Conservation (phyloP, 805 yeast genomes). For the Metschnikowia cerradonensis region DNA sequence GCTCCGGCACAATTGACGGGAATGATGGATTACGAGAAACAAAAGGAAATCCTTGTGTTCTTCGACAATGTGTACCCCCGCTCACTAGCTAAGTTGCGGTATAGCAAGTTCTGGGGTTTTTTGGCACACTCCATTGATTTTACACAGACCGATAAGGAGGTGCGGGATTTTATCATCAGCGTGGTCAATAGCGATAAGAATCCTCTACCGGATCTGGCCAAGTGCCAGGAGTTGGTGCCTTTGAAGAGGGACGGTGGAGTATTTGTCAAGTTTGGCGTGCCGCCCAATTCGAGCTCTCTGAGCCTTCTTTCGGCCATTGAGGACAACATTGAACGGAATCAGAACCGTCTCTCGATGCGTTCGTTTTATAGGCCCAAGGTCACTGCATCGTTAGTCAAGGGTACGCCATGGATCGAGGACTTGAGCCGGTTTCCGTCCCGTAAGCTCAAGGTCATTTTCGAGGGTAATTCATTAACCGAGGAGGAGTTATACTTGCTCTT, state of each 20-base stretch:
- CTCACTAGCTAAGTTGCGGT: slow-evolving; percentile 21
- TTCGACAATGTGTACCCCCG: slow-evolving; percentile 36
- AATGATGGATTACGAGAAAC: slow-evolving; percentile 32
- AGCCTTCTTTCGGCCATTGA: slow-evolving; percentile 53
- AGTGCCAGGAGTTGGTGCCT: slow-evolving; percentile 60
- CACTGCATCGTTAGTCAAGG: slow-evolving; percentile 68
- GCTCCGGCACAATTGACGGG: slow-evolving; percentile 38
- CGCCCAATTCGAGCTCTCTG: slow-evolving; percentile 45
- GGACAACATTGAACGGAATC: slow-evolving; percentile 34
- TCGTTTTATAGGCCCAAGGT: slow-evolving; percentile 30
- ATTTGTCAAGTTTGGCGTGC: slow-evolving; percentile 71
- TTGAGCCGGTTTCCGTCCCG: slow-evolving; percentile 70
- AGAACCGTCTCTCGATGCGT: slow-evolving; percentile 16
- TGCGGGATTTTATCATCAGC: slow-evolving; percentile 18
- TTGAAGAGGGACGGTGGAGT: slow-evolving; percentile 90
- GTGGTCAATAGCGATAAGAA: slow-evolving; percentile 13
- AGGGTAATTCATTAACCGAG: slow-evolving; percentile 72
- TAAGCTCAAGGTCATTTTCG: slow-evolving; percentile 61
- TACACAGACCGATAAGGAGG: slow-evolving; percentile 14
- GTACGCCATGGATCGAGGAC: slow-evolving; percentile 96
- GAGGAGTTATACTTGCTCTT: slow-evolving; percentile 78
- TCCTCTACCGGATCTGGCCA: slow-evolving; percentile 31
- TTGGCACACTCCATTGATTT: slow-evolving; percentile 16
- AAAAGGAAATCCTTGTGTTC: slow-evolving; percentile 32
- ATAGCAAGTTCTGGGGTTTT: slow-evolving; percentile 21